phyloP scores from a whole-genome alignment of 2,329 filamentous ascomycete genomes.

The Xylogone sp. region DNA sequence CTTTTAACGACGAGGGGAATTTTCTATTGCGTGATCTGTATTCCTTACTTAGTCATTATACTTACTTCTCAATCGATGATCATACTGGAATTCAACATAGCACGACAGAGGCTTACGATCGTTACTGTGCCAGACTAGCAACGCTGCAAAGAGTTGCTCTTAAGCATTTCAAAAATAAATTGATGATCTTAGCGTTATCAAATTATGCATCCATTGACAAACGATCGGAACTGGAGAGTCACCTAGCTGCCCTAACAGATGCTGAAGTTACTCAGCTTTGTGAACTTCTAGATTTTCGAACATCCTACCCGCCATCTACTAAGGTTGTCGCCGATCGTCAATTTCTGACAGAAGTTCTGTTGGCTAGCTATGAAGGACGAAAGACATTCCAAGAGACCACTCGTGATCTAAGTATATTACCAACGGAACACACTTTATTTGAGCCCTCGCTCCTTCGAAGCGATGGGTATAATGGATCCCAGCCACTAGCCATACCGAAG shows the following conservation, averaged over 20 bases:
- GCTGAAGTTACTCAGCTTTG: conserved; percentile 70
- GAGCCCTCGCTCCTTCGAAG: conserved; percentile 75
- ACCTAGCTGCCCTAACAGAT: conserved; percentile 71
- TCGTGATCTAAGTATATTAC: conserved; percentile 68
- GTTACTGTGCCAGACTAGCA: conserved; percentile 73
- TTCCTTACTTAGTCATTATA: conserved; percentile 79
- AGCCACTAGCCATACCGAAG: conserved; percentile 86
- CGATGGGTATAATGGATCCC: conserved; percentile 82
- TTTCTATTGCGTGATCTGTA: conserved; percentile 77
- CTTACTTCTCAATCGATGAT: conserved; percentile 86
- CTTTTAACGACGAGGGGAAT: conserved; percentile 73
- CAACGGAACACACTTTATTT: conserved; percentile 79
- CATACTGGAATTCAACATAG: conserved; percentile 77
- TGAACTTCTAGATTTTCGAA: conserved; percentile 70
- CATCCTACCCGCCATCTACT: conserved; percentile 71
- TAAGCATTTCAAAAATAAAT: conserved; percentile 81
- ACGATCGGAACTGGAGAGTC: conserved; percentile 70
- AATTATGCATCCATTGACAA: conserved; percentile 89
- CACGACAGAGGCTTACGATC: conserved; percentile 69
- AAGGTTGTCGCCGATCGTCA: conserved; percentile 59
- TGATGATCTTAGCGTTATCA: conserved; percentile 86
- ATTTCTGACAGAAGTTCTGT: conserved; percentile 67
- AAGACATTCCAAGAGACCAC: conserved; percentile 80
- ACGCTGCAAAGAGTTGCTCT: conserved; percentile 74
- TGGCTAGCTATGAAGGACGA: conserved; percentile 71